Evolutionary conservation across 768 basidiomycete genomes (phyloP), one percentile per base, ranked within the genome.

Genomic region (Amanita pseudoporphyria): DNA sequence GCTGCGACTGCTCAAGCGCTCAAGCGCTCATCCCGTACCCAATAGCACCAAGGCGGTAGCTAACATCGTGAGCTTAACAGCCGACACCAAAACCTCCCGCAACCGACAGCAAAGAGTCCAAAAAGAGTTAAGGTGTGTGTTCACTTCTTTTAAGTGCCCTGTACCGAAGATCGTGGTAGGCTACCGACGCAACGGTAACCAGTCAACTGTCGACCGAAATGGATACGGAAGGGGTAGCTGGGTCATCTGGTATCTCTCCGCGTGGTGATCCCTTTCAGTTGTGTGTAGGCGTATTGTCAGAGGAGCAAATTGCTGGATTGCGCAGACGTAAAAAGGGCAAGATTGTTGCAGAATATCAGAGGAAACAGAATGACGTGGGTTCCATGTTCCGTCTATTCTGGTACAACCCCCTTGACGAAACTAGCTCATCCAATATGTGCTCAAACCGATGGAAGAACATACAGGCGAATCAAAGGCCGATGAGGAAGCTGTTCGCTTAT

Each of bases 361-460:
- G 71, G 38, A 76, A 69, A 53, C 86, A 92, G 62, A 92, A 92
- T 69, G 66, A 79, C 54, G 88, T 85, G 42, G 32, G 77, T 59
- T 31, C 56, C 51, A 41, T 10, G 31, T 37, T 45, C 9, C 32
- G 18, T 46, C 13, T 45, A 26, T 21, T 47, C 7, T 40, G 39
- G 30, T 49, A 22, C 50, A 48, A 33, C 44, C 44, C 21, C 32
- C n/a, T n/a, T 52, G 44, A 47, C 44, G 45, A 39, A 57, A n/a
- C 24, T 58, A 95, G 87, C 83, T 93, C 52, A 95, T 98, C 54
- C 62, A 68, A n/a, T 76, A 79, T n/a, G 67, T 97, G 53, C 75
- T 98, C 30, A 96, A 95, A 65, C 79, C 92, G 1, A 85, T 98
- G 79, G 87, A 91, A 31, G 82, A 84, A 30, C 87, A 93, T 59